A percentile compares a stretch with the other conserved stretches of the same genome.
Evolutionary conservation across 768 basidiomycete genomes (phyloP).

Genomic region (Cyclocybe cylindracea): DNA sequence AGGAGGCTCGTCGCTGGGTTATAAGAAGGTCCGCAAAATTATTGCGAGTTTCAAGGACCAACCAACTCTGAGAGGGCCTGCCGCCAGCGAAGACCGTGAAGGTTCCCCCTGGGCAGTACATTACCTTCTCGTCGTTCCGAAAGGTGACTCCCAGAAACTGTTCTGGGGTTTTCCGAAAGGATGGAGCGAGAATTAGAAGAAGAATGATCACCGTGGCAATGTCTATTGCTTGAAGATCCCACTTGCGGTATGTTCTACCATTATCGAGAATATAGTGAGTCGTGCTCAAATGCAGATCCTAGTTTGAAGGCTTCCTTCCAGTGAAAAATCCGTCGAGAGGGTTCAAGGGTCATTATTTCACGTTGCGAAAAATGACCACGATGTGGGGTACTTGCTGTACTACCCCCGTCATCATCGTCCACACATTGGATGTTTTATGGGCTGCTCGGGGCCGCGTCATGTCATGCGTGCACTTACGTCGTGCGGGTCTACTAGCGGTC

Average conservation of each 20-base stretch:
- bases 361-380: too few relatives aligned
- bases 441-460: too few relatives aligned
- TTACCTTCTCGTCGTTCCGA: conserved; percentile 1
- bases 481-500: too few relatives aligned
- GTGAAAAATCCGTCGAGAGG: too few relatives aligned
- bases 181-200: conserved; percentile 1
- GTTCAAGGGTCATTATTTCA: too few relatives aligned
- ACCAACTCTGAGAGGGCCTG: background rate
- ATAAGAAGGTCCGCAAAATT: conserved; percentile 3
- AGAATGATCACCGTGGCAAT: conserved; percentile 6
- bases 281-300: too few relatives aligned
- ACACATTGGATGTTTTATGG: too few relatives aligned
- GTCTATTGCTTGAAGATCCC: conserved; percentile 5
- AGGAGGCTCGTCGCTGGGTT: conserved; percentile 2
- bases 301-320: too few relatives aligned
- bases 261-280: too few relatives aligned
- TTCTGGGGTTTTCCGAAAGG: conserved; percentile 2
- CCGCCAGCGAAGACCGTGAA: background rate
- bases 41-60: conserved; percentile 1
- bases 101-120: background rate
- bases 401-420: too few relatives aligned
- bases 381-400: too few relatives aligned
- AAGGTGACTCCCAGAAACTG: background rate
- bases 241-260: background rate
- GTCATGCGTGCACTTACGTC: too few relatives aligned